Conservation (phyloP, 306 rosid genomes). For the Macrotyloma uniflorum region DNA sequence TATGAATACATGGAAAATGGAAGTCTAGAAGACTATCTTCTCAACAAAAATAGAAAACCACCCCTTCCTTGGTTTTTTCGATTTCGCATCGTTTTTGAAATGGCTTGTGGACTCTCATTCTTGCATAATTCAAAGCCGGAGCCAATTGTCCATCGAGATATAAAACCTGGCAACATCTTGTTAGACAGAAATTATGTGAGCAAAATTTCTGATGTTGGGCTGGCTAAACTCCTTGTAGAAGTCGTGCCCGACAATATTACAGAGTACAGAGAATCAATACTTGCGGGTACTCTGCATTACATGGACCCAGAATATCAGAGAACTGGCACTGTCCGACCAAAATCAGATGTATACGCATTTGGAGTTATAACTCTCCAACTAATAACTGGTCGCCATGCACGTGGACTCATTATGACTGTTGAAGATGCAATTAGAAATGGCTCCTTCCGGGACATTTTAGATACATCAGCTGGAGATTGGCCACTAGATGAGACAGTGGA, state of each 20-base stretch:
- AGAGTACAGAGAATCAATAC: conserved; percentile 76
- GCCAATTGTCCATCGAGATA: conserved; percentile 88
- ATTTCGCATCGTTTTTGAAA: conserved; percentile 70
- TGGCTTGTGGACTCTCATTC: conserved; percentile 89
- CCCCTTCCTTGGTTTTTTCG: conserved; percentile 85
- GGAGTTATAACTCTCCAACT: conserved; percentile 80
- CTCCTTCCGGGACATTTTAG: conserved; percentile 61
- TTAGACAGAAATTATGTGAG: conserved; percentile 76
- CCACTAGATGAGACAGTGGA: conserved; percentile 75
- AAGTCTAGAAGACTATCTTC: conserved; percentile 75
- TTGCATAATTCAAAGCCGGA: conserved; percentile 85
- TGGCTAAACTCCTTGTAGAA: conserved; percentile 78
- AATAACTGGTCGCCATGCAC: conserved; percentile 71
- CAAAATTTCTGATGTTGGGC: conserved; percentile 91
- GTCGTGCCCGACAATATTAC: conserved; percentile 81
- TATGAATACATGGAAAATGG: conserved; percentile 94
- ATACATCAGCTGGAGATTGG: conserved; percentile 81
- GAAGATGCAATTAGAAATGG: conserved; percentile 73
- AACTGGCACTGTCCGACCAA: conserved; percentile 89
- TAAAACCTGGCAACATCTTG: conserved; percentile 92
- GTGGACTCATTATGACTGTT: conserved; percentile 54
- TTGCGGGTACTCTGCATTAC: conserved; percentile 92
- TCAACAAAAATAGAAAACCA: conserved; percentile 51
- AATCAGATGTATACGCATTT: conserved; percentile 89
- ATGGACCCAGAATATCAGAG: conserved; percentile 99